Evolutionary conservation across 164 flowering plant species (phyloP), one percentile per base, ranked within the genome.

Genomic region (Stephania cephalantha): DNA sequence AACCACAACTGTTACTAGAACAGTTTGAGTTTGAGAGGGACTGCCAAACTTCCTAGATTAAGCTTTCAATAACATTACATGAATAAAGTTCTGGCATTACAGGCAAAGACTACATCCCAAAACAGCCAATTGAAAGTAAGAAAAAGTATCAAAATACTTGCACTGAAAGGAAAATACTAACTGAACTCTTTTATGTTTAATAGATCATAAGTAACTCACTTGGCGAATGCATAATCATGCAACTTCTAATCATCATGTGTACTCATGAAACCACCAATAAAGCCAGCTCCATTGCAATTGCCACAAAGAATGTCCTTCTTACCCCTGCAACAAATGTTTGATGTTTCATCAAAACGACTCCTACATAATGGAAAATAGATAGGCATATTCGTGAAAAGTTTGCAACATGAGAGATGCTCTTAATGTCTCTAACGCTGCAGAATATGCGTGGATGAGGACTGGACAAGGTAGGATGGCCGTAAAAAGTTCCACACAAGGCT

Each of bases 211-310:
- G 65, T 18, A 58, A 58, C 22, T 58, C 20, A 58, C n/a, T 17
- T 58, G 20, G 22, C 65, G n/a, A 58, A 58, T 17, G 6, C 22
- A 58, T 50, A 58, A 58, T 20, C 65, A n/a, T 58, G 22, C 55
- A 50, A 50, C 55, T 17, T 68, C 79, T 84, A 90, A 0, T 81
- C 87, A 31, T 92, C 95, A 1, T 45, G 48, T 0, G 91, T 83
- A 90, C 93, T 94, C 98, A 94, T 88, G 82, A 92, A 90, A 53
- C 98, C 98, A 69, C 98, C 98, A 25, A 86, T 1, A 70, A 92
- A 94, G 50, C 98, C 98, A 81, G 98, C 98, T 76, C 98, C 97
- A 82, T 94, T 94, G 77, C 97, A 94, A 73, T 82, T 81, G 35
- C 98, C 98, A 70, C 98, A 94, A 50, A 94, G 78, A 18, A 92